Evolutionary conservation across 108 stramenopile species (phyloP).

Genomic region (Heterococcus sp.): DNA sequence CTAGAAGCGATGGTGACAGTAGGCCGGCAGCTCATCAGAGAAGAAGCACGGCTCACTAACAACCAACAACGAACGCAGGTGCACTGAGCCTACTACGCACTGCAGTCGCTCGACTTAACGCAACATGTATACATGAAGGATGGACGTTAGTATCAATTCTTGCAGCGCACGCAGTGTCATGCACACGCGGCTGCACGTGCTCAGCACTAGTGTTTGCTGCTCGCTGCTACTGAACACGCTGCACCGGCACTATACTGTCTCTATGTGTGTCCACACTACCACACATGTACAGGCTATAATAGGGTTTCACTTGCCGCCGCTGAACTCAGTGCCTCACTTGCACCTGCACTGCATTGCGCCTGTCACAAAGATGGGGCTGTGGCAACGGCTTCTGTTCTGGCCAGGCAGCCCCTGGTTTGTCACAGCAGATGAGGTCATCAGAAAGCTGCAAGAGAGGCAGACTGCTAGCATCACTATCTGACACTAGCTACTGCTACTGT

Average conservation of each 20-base stretch:
- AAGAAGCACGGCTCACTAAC: neutral
- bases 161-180: too few species aligned
- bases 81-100: too few species aligned
- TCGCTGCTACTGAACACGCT: too few species aligned
- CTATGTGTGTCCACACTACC: neutral
- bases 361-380: neutral
- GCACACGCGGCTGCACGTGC: too few species aligned
- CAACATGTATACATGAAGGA: too few species aligned
- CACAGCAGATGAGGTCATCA: neutral
- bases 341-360: constrained; percentile 42
- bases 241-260: too few species aligned
- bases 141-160: too few species aligned
- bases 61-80: neutral
- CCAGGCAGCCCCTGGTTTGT: neutral
- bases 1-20: neutral
- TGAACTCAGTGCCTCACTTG: constrained; percentile 13
- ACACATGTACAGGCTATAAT: constrained; percentile 15
- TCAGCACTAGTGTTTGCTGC: too few species aligned
- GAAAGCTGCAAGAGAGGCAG: neutral
- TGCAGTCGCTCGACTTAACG: too few species aligned
- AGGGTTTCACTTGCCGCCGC: constrained; percentile 35
- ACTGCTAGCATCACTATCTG: neutral
- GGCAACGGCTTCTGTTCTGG: constrained; percentile 20
- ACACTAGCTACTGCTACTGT: too few species aligned
- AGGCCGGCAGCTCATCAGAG: neutral